Percentiles rank a stretch among this genome's conserved stretches.
phyloP scores from a whole-genome alignment of 2,329 filamentous ascomycete species.

The Calonectria honghensis region DNA sequence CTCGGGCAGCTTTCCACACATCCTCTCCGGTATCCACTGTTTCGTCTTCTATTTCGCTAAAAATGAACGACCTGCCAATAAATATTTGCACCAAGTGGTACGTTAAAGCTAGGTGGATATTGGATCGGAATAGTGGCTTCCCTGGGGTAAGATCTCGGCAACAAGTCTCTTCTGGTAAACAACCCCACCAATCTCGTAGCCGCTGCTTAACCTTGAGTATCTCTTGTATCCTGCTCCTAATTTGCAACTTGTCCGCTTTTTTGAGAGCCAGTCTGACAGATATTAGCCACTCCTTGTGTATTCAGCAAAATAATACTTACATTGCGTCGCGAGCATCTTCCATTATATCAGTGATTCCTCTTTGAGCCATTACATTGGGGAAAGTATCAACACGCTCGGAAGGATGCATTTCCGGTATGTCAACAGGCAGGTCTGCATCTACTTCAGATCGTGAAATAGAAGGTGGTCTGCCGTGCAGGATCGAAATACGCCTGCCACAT shows the following conservation, averaged over 20 bases:
- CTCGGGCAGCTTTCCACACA: conserved; percentile 36
- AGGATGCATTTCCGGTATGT: conserved; percentile 42
- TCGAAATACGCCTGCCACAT: conserved; percentile 42
- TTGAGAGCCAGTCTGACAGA: conserved; percentile 35
- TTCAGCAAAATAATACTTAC: conserved; percentile 6
- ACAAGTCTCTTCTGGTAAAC: conserved; percentile 43
- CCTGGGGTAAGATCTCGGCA: conserved; percentile 48
- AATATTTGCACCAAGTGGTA: conserved; percentile 47
- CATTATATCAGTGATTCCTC: conserved; percentile 48
- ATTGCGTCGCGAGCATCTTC: conserved; percentile 48
- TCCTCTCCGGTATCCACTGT: not conserved
- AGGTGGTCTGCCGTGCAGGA: conserved; percentile 47
- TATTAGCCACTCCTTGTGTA: not conserved
- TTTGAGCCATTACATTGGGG: conserved; percentile 45
- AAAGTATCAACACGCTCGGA: conserved; percentile 45
- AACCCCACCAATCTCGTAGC: conserved; percentile 42
- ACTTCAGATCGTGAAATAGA: conserved; percentile 46
- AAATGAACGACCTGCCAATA: conserved; percentile 48
- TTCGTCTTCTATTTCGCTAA: conserved; percentile 28
- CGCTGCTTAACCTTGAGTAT: conserved; percentile 38
- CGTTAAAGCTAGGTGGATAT: conserved; percentile 48
- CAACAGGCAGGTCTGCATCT: conserved; percentile 36
- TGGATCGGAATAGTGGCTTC: conserved; percentile 48
- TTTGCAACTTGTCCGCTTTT: conserved; percentile 32
- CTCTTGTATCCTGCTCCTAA: conserved; percentile 25